Evolutionary conservation across 2,329 filamentous ascomycete species (phyloP).

Genomic region (Cladosporium cucumerinum): DNA sequence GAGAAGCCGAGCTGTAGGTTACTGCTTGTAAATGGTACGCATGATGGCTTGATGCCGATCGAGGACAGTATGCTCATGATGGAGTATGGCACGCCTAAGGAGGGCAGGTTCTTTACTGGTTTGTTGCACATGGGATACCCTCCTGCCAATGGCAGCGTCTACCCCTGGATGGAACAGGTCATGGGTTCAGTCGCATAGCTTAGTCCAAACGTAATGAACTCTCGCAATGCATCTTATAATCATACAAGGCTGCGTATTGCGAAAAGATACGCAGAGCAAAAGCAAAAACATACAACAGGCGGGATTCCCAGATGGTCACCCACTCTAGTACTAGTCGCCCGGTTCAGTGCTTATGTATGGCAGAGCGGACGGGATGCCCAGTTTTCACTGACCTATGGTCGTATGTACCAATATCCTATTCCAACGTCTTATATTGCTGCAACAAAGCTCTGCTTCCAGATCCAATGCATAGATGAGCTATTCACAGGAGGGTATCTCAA

Average conservation of each 20-base stretch:
- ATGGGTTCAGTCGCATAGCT: slow-evolving; percentile 34
- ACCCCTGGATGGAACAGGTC: slow-evolving; percentile 60
- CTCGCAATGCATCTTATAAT: not conserved
- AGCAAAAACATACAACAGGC: no score
- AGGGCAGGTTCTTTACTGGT: slow-evolving; percentile 60
- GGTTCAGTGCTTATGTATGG: no score
- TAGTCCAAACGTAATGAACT: not conserved
- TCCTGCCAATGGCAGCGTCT: slow-evolving; percentile 54
- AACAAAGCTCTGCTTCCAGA: not conserved
- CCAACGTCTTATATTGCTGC: not conserved
- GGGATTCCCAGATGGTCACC: no score
- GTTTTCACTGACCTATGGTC: not conserved
- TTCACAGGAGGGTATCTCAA: not conserved
- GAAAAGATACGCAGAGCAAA: no score
- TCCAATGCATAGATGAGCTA: not conserved
- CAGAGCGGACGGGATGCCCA: not conserved
- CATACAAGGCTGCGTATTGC: not conserved
- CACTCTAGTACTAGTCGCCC: no score
- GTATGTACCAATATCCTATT: not conserved
- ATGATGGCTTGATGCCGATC: slow-evolving; percentile 65
- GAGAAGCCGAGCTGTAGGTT: slow-evolving; percentile 55
- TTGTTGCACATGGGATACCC: slow-evolving; percentile 68
- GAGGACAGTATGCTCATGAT: slow-evolving; percentile 64
- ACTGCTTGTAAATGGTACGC: slow-evolving; percentile 59
- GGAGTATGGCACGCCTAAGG: slow-evolving; percentile 63